Evolutionary conservation across 179 eudicot genomes (phyloP), one percentile per base, ranked within the genome.

Genomic region (Camellia oleifera): DNA sequence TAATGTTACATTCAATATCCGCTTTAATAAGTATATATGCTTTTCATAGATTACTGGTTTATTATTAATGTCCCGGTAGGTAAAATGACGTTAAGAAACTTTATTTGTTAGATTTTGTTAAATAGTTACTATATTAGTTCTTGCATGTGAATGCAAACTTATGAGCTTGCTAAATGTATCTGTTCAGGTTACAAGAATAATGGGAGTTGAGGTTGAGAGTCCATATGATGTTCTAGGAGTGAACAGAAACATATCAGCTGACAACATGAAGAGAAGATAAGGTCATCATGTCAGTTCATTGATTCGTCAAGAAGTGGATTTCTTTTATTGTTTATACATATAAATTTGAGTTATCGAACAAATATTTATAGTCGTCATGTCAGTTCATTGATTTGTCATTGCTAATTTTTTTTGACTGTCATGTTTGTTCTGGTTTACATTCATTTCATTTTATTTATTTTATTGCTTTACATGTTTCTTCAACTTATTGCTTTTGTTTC

Each of bases 141-240:
- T n/a, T 80, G 72, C 45, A 11, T 18, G 45, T 56, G 66, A 63
- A 65, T 62, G 56, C 15, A 73, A 57, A 67, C 65, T 44, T 69
- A 4, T 69, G 75, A 79, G 46, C 71, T 78, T 23, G 23, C 40
- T 53, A 26, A 48, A 5, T 82, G 52, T 77, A 64, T 82, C 45
- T 84, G 62, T 69, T 83, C 88, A 94, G 98, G 90, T 95, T 60
- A 83, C 98, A 42, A 88, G 98, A 84, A 92, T 95, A 81, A 88
- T 93, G 90, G 97, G 87, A 81, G 94, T 85, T 58, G 97, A 91
- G 81, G 88, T 82, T 17, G 92, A 91, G 71, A 95, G 85, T 81
- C 97, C 95, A 65, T 95, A 95, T 82, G 98, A 95, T 86, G 79
- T 93, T 69, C 81, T 95, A 4, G 98, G 98, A 75, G 95, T 91